Evolutionary conservation across 495 filamentous ascomycete genomes (phyloP), one percentile per base, ranked within the genome.

Genomic region (Annulohypoxylon stygium): DNA sequence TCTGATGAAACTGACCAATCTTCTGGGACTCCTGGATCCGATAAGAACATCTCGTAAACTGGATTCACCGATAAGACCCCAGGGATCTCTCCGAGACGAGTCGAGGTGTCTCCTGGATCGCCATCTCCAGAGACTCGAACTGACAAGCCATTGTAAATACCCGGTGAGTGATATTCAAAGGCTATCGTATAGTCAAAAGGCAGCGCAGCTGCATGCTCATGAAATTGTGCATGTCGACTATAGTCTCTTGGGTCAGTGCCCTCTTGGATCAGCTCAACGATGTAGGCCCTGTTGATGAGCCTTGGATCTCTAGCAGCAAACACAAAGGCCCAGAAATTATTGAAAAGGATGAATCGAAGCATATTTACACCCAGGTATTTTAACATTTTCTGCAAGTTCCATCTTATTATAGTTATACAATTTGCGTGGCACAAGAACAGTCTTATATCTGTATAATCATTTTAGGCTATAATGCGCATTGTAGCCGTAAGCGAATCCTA

Each of bases 91-190:
- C 20, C 11, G n/a, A 76, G 66, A 11, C 61, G 48, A n/a, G 18
- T 33, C 34, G 48, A 37, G 12, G 57, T 18, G 26, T 47, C 61
- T 4, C 67, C 39, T 34, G 51, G 20, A 4, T 43, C 62, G 33
- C 14, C 37, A 55, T 73, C 53, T 23, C 61, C 41, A 43, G 53
- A 41, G 2, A 75, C 60, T 30, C 67, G 58, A 45, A 77, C 72
- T 8, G 75, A 77, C n/a, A 77, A 55, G 8, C 75, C 75, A 26
- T 69, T 33, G 43, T 66, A 77, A 11, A 58, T 58, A 26, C 70
- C 71, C 14, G 65, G 59, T 23, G 70, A 71, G 8, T 65, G 50
- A 20, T 73, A 77, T 34, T 77, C 75, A 57, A 75, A 47, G n/a
- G 65, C 60, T 6, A 75, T 65, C 2, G 59, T 50, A 18, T 77